Evolutionary conservation across 768 basidiomycete genomes (phyloP).

Genomic region (Collybiopsis confluens): DNA sequence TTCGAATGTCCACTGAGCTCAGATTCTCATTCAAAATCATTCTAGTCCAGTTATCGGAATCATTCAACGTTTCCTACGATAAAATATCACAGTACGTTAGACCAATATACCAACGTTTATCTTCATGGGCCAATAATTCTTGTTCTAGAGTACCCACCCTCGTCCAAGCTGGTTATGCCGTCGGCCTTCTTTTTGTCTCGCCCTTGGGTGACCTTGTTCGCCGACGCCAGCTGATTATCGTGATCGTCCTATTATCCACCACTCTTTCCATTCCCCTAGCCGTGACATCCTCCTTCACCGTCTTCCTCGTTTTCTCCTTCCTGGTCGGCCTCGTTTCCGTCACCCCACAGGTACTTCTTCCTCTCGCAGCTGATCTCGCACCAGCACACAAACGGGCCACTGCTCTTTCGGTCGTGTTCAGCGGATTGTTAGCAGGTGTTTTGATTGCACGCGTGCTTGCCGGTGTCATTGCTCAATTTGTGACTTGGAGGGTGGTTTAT

Average conservation of each 20-base stretch:
- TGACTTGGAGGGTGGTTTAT: slow-evolving; percentile 49
- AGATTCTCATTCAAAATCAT: neutral
- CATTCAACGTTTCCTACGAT: slow-evolving; percentile 33
- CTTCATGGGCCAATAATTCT: slow-evolving; percentile 19
- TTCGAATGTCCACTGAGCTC: neutral
- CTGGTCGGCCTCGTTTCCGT: slow-evolving; percentile 70
- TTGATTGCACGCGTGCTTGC: slow-evolving; percentile 52
- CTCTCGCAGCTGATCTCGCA: slow-evolving; percentile 58
- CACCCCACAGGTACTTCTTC: slow-evolving; percentile 71
- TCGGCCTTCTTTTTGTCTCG: slow-evolving; percentile 68
- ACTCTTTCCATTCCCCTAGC: slow-evolving; percentile 69
- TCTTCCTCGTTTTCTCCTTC: slow-evolving; percentile 67
- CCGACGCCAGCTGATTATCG: slow-evolving; percentile 64
- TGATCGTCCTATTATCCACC: slow-evolving; percentile 48
- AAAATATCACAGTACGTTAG: slow-evolving; percentile 38
- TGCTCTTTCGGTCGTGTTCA: slow-evolving; percentile 51
- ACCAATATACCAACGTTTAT: neutral
- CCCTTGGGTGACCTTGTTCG: slow-evolving; percentile 84
- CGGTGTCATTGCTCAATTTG: slow-evolving; percentile 52
- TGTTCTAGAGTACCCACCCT: slow-evolving; percentile 54
- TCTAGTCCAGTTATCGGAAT: slow-evolving; percentile 38
- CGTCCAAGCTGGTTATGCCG: slow-evolving; percentile 69
- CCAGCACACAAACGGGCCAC: slow-evolving; percentile 49
- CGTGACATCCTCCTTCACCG: slow-evolving; percentile 50
- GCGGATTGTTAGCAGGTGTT: slow-evolving; percentile 47